These are phyloP conservation scores for Ogataea pilisensis DNA, from an alignment of 805 yeast species.

Conservation along the genomic window DNA sequence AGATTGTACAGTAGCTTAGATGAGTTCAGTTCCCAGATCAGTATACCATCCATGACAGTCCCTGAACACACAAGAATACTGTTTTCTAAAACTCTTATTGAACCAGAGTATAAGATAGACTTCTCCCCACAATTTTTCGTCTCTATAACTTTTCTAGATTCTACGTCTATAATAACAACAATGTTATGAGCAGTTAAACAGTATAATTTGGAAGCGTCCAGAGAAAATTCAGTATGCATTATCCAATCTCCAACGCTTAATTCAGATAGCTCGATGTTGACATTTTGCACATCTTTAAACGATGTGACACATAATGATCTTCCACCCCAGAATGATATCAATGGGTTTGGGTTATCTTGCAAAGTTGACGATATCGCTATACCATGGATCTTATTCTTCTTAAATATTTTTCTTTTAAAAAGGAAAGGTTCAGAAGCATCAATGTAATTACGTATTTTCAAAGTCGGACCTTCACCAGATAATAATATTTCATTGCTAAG, in stretches of 20 bases:
- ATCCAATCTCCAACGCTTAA: constrained; percentile 77
- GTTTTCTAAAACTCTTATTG: constrained; percentile 46
- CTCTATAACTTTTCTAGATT: constrained; percentile 22
- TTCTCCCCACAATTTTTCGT: constrained; percentile 56
- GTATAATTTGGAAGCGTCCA: constrained; percentile 35
- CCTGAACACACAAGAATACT: constrained; percentile 73
- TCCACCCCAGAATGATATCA: constrained; percentile 59
- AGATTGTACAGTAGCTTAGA: constrained; percentile 47
- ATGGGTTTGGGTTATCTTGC: constrained; percentile 27
- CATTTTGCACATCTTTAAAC: constrained; percentile 27
- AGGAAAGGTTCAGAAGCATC: constrained; percentile 31
- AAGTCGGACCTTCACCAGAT: constrained; percentile 69
- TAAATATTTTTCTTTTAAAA: constrained; percentile 42
- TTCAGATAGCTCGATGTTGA: constrained; percentile 32
- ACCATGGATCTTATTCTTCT: constrained; percentile 81
- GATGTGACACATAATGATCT: constrained; percentile 53
- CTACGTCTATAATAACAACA: constrained; percentile 38
- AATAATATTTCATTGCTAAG: constrained; percentile 34
- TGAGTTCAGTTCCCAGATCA: constrained; percentile 63
- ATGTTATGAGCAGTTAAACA: constrained; percentile 79
- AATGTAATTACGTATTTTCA: constrained; percentile 50
- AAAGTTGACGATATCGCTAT: constrained; percentile 35
- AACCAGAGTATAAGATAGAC: constrained; percentile 85
- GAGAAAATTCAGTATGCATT: constrained; percentile 50
- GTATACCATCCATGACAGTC: constrained; percentile 85